A percentile compares a stretch with the other conserved stretches of the same genome.
Conservation (phyloP, 495 filamentous ascomycete species). For the Amniculicola lignicola region DNA sequence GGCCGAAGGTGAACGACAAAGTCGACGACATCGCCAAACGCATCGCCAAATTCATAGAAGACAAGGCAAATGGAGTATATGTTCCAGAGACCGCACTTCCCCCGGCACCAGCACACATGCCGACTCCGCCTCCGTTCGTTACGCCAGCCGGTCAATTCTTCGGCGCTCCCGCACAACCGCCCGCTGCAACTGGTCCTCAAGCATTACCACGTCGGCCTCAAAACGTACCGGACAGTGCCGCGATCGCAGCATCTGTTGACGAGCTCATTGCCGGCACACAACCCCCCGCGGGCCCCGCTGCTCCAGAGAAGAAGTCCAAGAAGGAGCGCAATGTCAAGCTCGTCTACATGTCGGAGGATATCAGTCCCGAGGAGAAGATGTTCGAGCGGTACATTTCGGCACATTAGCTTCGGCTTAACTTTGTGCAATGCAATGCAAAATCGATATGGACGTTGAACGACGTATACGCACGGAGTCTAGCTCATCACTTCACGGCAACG, state of each 20-base stretch:
- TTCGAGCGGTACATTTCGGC: conserved; percentile 65
- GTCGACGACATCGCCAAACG: conserved; percentile 10
- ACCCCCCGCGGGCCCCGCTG: conserved; percentile 27
- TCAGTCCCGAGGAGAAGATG: conserved; percentile 87
- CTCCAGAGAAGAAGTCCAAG: conserved; percentile 57
- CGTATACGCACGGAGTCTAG: too few species aligned
- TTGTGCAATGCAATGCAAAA: too few species aligned
- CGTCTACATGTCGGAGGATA: conserved; percentile 73
- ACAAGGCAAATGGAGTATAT: conserved; percentile 5
- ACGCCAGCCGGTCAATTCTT: conserved; percentile 37
- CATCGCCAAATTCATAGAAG: conserved; percentile 2
- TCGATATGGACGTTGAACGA: too few species aligned
- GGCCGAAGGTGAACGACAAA: conserved; percentile 58
- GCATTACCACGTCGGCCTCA: too few species aligned
- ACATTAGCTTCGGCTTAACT: too few species aligned
- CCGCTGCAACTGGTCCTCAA: not conserved
- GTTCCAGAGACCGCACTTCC: not conserved
- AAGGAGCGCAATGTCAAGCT: conserved; percentile 49
- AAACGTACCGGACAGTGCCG: too few species aligned
- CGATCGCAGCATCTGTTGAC: conserved; percentile 51
- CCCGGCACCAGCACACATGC: not conserved
- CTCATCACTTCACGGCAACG: too few species aligned
- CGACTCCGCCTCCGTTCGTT: not conserved
- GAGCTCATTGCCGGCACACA: conserved; percentile 51
- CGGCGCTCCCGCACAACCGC: conserved; percentile 45